Percentiles rank a stretch among this genome's conserved stretches.
These are phyloP conservation scores for Rubus parviflorus DNA, from an alignment of 306 rosid species.

Conservation along the genomic window DNA sequence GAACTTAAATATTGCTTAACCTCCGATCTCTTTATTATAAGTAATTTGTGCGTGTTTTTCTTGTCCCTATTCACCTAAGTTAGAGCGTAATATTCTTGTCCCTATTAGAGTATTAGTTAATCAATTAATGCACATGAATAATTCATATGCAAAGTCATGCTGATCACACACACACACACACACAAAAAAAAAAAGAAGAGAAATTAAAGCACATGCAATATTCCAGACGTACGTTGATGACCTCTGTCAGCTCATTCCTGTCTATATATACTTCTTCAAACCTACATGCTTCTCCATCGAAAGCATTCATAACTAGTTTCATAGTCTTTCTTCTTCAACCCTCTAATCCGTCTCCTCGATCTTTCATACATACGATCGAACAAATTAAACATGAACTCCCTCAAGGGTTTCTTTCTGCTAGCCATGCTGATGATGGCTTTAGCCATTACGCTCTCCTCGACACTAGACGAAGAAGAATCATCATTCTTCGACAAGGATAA, in stretches of 20 bases:
- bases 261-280: conserved; percentile 35
- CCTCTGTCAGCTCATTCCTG: neutral
- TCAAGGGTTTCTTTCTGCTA: conserved; percentile 30
- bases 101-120: no score
- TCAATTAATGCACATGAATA: neutral
- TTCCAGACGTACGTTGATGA: conserved; percentile 1
- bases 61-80: neutral
- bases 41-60: neutral
- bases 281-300: conserved; percentile 26
- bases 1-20: neutral
- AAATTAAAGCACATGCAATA: neutral
- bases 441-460: conserved; percentile 20
- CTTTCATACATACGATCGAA: neutral
- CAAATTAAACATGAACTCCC: conserved; percentile 31
- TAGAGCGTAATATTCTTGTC: neutral
- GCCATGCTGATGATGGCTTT: conserved; percentile 38
- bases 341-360: neutral
- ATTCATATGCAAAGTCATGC: neutral
- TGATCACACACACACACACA: neutral
- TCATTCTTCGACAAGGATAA: neutral
- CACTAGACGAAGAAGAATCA: neutral
- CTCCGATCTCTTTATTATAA: neutral
- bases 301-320: neutral
- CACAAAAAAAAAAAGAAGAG: neutral
- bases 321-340: neutral